A percentile compares a stretch with the other conserved stretches of the same genome.
Conservation (phyloP, 257 asterid genomes). For the Forsythia suspensa region DNA sequence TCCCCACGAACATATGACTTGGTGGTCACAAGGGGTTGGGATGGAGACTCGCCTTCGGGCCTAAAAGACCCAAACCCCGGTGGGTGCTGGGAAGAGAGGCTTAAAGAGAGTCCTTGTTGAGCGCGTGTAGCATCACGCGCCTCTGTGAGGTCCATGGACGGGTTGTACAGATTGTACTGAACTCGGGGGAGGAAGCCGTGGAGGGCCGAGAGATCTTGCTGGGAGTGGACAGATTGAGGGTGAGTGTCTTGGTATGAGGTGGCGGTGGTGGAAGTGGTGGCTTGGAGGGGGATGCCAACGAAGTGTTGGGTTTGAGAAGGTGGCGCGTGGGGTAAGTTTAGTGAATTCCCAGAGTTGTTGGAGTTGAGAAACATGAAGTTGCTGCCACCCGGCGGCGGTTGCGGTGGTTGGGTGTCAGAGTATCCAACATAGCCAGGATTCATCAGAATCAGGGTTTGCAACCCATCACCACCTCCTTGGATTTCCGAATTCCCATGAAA, state of each 20-base stretch:
- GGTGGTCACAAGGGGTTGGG: slow-evolving; percentile 20
- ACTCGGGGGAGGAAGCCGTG: slow-evolving; percentile 10
- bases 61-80: slow-evolving; percentile 29
- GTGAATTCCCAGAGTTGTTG: slow-evolving; percentile 29
- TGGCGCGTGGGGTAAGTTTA: slow-evolving; percentile 37
- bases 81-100: slow-evolving; percentile 72
- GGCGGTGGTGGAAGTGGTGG: slow-evolving; percentile 16
- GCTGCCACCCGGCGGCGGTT: slow-evolving; percentile 12
- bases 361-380: slow-evolving; percentile 47
- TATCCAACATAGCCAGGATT: slow-evolving; percentile 54
- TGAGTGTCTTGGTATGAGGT: slow-evolving; percentile 16
- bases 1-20: slow-evolving; percentile 20
- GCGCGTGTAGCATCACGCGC: slow-evolving; percentile 85
- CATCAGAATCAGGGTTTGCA: slow-evolving; percentile 47
- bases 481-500: slow-evolving; percentile 33
- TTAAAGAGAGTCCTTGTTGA: slow-evolving; percentile 68
- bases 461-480: slow-evolving; percentile 25
- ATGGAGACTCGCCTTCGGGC: slow-evolving; percentile 27
- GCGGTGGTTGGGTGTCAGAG: slow-evolving; percentile 39
- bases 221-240: not conserved
- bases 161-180: slow-evolving; percentile 14
- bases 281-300: slow-evolving; percentile 38
- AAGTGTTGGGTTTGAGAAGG: slow-evolving; percentile 35
- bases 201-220: slow-evolving; percentile 10
- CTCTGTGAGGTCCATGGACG: slow-evolving; percentile 5